Evolutionary conservation across 306 rosid genomes (phyloP).

Genomic region (Trifolium repens): DNA sequence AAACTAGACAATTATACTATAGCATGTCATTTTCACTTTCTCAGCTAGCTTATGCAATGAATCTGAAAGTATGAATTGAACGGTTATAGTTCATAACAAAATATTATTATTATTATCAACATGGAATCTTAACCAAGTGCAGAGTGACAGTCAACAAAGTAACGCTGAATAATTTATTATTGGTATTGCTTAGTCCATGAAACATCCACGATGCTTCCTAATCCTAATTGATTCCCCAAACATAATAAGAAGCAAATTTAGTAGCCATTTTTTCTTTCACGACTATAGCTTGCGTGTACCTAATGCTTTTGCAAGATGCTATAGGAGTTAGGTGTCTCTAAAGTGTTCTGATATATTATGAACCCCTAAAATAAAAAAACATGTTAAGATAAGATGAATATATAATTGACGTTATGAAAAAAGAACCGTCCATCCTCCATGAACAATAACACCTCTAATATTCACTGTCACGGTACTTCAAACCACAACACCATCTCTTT

Average conservation of each 20-base stretch:
- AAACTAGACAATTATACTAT: too few relatives aligned
- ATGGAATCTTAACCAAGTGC: slow-evolving; percentile 1
- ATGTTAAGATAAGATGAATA: not conserved
- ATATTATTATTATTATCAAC: not conserved
- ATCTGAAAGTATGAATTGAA: not conserved
- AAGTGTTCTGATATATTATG: not conserved
- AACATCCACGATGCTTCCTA: not conserved
- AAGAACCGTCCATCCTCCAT: not conserved
- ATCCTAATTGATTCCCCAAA: not conserved
- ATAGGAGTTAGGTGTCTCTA: not conserved
- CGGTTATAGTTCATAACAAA: not conserved
- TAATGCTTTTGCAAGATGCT: not conserved
- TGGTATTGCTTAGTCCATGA: not conserved
- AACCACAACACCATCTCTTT: not conserved
- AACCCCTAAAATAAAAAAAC: not conserved
- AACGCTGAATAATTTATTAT: not conserved
- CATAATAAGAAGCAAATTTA: not conserved
- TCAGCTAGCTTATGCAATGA: not conserved
- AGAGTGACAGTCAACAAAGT: slow-evolving; percentile 1
- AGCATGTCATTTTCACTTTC: not conserved
- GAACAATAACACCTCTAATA: not conserved
- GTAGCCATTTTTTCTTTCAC: not conserved
- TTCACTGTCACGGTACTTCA: not conserved
- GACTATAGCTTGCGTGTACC: not conserved
- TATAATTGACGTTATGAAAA: too few relatives aligned